Evolutionary conservation across 2,329 filamentous ascomycete species (phyloP), one percentile per base, ranked within the genome.

Genomic region (Lasiodiplodia sp.): DNA sequence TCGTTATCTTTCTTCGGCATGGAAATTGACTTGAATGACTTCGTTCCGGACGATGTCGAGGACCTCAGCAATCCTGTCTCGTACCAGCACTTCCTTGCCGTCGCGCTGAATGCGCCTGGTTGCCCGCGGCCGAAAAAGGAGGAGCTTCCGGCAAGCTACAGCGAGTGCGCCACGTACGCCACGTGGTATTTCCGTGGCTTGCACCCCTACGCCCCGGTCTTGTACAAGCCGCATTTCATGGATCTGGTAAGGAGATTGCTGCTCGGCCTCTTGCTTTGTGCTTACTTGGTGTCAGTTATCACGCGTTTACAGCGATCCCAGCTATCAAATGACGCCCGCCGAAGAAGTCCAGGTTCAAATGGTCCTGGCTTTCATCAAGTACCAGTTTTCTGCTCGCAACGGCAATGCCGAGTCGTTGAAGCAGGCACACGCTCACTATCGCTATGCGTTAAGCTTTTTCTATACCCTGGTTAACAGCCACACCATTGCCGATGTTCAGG

Each of bases 211-310:
- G 82, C 90, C 12, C 93, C 93, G 2, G 79, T 95, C 10, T 83
- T 96, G n/a, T 91, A 96, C 80, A 90, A 90, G 76, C 91, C 91
- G 0, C 87, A 88, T 2, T 92, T 93, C 71, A 86, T 92, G 83
- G 82, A 83, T 60, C 77, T 94, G 73, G 88, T 94, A 82, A 79
- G 85, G 78, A 47, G 18, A 23, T 18, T 34, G 7, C 23, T 40
- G 62, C 40, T 51, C 7, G 21, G 44, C 31, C 60, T 16, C n/a
- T 11, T 55, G 21, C 23, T 40, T 18, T 11, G 31, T 57, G 60
- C 67, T 68, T 21, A 68, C 52, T 12, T 31, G 11, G 8, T 40
- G 23, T 66, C 44, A 71, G 69, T 56, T 66, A 28, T 51, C 58
- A 12, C 85, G 87, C 69, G 86, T 93, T 66, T 94, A 94, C 75